A percentile compares a stretch with the other conserved stretches of the same genome.
phyloP scores from a whole-genome alignment of 441 rosid genomes.

The Euphorbia schlechtendalii region DNA sequence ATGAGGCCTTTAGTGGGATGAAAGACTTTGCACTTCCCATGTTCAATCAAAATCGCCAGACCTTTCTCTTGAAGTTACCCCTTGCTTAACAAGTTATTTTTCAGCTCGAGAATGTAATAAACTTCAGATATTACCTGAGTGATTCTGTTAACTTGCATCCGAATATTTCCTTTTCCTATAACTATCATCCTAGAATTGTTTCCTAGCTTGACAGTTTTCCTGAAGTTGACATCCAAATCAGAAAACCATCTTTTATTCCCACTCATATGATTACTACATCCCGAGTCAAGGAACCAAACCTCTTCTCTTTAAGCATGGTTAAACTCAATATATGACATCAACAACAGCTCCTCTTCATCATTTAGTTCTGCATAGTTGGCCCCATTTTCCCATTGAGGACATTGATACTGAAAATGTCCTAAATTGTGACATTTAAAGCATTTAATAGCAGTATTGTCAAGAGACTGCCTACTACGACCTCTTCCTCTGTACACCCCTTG shows the following conservation, averaged over 20 bases:
- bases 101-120: conserved; percentile 5
- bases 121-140: neutral
- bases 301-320: neutral
- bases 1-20: neutral
- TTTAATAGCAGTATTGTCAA: neutral
- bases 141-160: too few species aligned
- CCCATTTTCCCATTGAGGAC: neutral
- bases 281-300: neutral
- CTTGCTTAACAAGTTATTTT: conserved; percentile 13
- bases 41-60: neutral
- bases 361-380: neutral
- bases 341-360: neutral
- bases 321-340: neutral
- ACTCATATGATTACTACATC: neutral
- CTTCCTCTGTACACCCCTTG: neutral
- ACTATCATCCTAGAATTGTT: too few species aligned
- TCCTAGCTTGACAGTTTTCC: neutral
- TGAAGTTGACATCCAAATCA: neutral
- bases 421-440: conserved; percentile 11
- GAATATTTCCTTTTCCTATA: too few species aligned
- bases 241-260: neutral
- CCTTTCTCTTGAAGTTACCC: conserved; percentile 14
- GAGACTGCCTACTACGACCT: neutral
- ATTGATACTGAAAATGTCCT: conserved; percentile 13
- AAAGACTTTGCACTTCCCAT: neutral